A percentile compares a stretch with the other conserved stretches of the same genome.
These are phyloP conservation scores for Leptodontidium sp. DNA, from an alignment of 2,329 filamentous ascomycete genomes.

Conservation along the genomic window DNA sequence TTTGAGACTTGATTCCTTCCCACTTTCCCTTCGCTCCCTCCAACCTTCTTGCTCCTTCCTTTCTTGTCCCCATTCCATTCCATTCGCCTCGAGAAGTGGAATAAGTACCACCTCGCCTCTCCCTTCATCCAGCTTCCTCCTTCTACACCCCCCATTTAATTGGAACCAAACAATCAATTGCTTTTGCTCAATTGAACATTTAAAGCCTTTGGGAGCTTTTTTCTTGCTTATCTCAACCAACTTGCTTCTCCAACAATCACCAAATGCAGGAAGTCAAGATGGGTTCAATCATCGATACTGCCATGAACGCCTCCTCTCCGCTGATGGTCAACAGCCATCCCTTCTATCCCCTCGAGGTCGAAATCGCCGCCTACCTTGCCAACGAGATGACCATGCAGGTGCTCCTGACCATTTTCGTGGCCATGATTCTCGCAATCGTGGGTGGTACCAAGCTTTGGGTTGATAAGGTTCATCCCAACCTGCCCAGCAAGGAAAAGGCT, in stretches of 20 bases:
- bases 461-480: slow-evolving; percentile 58
- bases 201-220: background rate
- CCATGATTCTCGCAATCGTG: slow-evolving; percentile 65
- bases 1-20: slow-evolving; percentile 19
- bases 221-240: slow-evolving; percentile 1
- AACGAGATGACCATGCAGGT: slow-evolving; percentile 68
- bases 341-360: slow-evolving; percentile 73
- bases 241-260: slow-evolving; percentile 16
- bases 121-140: background rate
- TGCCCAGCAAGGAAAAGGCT: slow-evolving; percentile 62
- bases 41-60: slow-evolving; percentile 16
- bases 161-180: slow-evolving; percentile 6
- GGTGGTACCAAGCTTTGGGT: slow-evolving; percentile 61
- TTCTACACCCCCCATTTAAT: background rate
- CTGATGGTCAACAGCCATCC: slow-evolving; percentile 58
- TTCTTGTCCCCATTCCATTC: background rate
- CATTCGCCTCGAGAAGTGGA: slow-evolving; percentile 1
- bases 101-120: background rate
- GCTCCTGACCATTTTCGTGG: slow-evolving; percentile 67
- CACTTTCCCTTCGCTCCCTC: slow-evolving; percentile 8
- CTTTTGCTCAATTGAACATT: slow-evolving; percentile 12
- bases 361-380: slow-evolving; percentile 68
- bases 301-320: slow-evolving; percentile 36
- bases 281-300: slow-evolving; percentile 29
- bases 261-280: slow-evolving; percentile 26